Percentiles rank a stretch among this genome's conserved stretches.
Evolutionary conservation across 129 eudicot genomes (phyloP).

Genomic region (Erigeron canadensis): DNA sequence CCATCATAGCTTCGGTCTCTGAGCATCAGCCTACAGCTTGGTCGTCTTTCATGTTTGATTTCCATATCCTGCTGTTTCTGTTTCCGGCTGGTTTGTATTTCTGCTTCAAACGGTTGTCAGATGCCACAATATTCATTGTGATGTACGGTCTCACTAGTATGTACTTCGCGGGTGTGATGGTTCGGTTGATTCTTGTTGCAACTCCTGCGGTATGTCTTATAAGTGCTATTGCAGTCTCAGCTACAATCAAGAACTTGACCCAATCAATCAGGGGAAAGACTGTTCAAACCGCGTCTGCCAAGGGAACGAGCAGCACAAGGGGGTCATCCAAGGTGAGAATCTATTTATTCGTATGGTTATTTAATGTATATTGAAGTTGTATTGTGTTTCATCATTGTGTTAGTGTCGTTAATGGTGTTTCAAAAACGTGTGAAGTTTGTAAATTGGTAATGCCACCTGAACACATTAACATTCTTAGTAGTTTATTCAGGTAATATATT

Average conservation of each 20-base stretch:
- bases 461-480: neutral
- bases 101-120: conserved; percentile 90
- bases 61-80: conserved; percentile 74
- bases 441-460: neutral
- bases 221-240: conserved; percentile 96
- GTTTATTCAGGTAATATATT: neutral
- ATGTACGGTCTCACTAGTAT: conserved; percentile 96
- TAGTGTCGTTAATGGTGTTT: neutral
- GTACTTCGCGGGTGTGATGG: conserved; percentile 99
- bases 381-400: conserved; percentile 10
- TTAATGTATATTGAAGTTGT: neutral
- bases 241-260: conserved; percentile 81
- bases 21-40: conserved; percentile 98
- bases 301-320: conserved; percentile 62
- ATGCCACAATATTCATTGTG: conserved; percentile 90
- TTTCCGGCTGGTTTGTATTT: conserved; percentile 93
- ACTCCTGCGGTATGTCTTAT: conserved; percentile 95
- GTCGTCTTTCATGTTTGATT: conserved; percentile 99
- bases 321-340: conserved; percentile 74
- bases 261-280: conserved; percentile 57
- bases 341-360: neutral
- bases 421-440: neutral
- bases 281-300: conserved; percentile 48
- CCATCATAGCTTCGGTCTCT: conserved; percentile 93
- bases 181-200: conserved; percentile 92